Percentiles rank a stretch among this genome's conserved stretches.
Conservation (phyloP, 306 rosid species). For the Trichosanthes truncata region DNA sequence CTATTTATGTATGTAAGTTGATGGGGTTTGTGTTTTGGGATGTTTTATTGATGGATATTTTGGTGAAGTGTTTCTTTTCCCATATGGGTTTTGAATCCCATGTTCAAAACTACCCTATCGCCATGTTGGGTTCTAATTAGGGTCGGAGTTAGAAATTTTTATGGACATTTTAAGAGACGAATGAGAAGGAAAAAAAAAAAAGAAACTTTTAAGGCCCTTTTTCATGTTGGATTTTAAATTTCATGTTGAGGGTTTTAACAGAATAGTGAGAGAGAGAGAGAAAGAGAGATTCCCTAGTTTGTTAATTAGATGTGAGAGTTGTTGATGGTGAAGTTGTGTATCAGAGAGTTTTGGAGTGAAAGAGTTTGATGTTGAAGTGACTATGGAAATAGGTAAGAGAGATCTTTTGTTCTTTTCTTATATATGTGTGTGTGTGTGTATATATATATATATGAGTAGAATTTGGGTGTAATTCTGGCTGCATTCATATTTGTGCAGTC, state of each 20-base stretch:
- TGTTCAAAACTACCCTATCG: background rate
- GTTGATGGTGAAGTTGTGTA: background rate
- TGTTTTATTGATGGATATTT: background rate
- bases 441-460: no score
- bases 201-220: background rate
- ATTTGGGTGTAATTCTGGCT: no score
- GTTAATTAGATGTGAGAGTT: conserved; percentile 10
- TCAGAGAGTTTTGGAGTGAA: conserved; percentile 28
- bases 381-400: conserved; percentile 37
- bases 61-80: background rate
- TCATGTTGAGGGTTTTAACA: background rate
- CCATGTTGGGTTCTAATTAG: background rate
- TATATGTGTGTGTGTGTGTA: no score
- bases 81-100: background rate
- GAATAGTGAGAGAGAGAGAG: background rate
- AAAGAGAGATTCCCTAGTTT: background rate
- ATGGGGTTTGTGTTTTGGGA: background rate
- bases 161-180: background rate
- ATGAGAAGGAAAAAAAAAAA: background rate
- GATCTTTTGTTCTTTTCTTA: conserved; percentile 40
- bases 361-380: conserved; percentile 55
- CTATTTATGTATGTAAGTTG: background rate
- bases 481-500: no score
- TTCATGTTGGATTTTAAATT: no score
- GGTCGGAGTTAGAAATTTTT: no score